phyloP scores from a whole-genome alignment of 2,329 filamentous ascomycete species.

The Aureobasidium sp. region DNA sequence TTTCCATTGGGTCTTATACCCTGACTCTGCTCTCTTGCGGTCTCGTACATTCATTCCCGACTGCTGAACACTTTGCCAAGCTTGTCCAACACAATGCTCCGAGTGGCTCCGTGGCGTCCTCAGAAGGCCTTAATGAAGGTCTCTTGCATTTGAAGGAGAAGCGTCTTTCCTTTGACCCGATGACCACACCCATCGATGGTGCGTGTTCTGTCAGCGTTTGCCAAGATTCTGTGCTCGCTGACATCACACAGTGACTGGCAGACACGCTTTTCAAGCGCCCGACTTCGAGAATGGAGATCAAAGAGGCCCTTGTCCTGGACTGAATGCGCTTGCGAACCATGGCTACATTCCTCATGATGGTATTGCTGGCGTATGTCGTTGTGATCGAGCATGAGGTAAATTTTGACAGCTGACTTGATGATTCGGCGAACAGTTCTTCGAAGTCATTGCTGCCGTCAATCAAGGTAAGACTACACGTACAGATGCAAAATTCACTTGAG shows the following conservation, averaged over 20 bases:
- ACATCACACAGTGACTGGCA: conserved; percentile 19
- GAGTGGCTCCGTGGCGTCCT: no score
- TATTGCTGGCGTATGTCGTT: conserved; percentile 8
- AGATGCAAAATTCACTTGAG: no score
- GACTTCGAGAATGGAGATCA: conserved; percentile 17
- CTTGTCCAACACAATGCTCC: neutral
- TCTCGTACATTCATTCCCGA: conserved; percentile 3
- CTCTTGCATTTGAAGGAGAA: neutral
- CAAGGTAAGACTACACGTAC: neutral
- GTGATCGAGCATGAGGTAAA: neutral
- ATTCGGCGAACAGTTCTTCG: neutral
- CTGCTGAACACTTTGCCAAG: neutral
- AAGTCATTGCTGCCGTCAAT: conserved; percentile 2
- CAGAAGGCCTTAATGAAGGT: neutral
- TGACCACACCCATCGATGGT: conserved; percentile 12
- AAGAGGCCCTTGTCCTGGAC: conserved; percentile 24
- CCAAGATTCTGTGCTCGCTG: neutral
- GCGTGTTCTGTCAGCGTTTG: neutral
- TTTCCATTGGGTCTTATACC: neutral
- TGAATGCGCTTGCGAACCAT: conserved; percentile 24
- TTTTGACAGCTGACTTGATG: neutral
- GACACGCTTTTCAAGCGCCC: conserved; percentile 25
- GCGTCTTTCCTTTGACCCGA: conserved; percentile 3
- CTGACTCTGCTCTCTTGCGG: neutral
- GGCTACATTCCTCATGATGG: conserved; percentile 21